Evolutionary conservation across 192 early-diverging fungal species (phyloP).

Genomic region (Coemansia sp.): DNA sequence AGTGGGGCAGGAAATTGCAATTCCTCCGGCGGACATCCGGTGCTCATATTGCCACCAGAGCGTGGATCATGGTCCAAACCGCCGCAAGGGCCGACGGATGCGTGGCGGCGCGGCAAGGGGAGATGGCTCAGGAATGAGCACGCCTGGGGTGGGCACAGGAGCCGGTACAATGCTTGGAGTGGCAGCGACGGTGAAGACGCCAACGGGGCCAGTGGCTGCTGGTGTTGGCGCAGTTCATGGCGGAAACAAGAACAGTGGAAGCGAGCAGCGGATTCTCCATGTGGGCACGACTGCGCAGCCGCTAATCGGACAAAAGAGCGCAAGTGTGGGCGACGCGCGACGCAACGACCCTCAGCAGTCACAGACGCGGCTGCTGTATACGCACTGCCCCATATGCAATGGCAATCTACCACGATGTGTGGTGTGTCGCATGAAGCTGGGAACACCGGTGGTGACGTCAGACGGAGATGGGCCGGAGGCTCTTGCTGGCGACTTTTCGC

Average conservation of each 20-base stretch:
- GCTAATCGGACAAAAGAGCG: constrained; percentile 20
- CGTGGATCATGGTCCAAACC: constrained; percentile 27
- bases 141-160: constrained; percentile 2
- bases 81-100: constrained; percentile 11
- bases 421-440: constrained; percentile 50
- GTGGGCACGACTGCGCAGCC: constrained; percentile 13
- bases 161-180: constrained; percentile 4
- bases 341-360: constrained; percentile 27
- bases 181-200: background rate
- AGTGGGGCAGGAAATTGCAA: constrained; percentile 55
- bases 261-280: constrained; percentile 20
- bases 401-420: constrained; percentile 49
- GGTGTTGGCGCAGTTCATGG: constrained; percentile 12
- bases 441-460: constrained; percentile 29
- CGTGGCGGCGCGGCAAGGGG: constrained; percentile 2
- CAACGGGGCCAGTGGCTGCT: constrained; percentile 7
- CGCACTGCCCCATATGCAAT: constrained; percentile 40
- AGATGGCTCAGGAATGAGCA: constrained; percentile 8
- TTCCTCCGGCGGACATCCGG: constrained; percentile 76
- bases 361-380: constrained; percentile 40
- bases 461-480: constrained; percentile 5
- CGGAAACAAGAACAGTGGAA: constrained; percentile 8
- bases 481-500: constrained; percentile 61
- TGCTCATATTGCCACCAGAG: constrained; percentile 84
- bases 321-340: constrained; percentile 7